A percentile compares a stretch with the other conserved stretches of the same genome.
Evolutionary conservation across 2,329 filamentous ascomycete species (phyloP).

Genomic region (Berkeleyomyces basicola): DNA sequence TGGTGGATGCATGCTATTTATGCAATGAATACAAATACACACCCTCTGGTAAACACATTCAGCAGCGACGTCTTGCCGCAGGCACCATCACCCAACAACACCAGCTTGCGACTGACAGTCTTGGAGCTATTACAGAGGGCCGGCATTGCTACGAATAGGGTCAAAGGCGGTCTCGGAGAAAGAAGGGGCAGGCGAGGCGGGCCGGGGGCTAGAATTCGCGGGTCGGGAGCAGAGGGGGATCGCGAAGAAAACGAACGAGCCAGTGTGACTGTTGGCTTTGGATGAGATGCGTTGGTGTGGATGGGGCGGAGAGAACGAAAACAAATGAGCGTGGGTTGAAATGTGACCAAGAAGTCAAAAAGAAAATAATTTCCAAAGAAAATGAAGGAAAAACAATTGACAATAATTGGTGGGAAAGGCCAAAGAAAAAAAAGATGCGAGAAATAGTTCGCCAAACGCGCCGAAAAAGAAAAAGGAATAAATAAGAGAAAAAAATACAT

Average conservation of each 20-base stretch:
- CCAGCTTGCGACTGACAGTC: conserved; percentile 90
- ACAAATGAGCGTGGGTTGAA: conserved; percentile 5
- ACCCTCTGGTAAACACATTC: conserved; percentile 98
- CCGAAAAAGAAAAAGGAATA: neutral
- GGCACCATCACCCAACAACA: conserved; percentile 86
- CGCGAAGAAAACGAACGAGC: neutral
- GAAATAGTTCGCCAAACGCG: neutral
- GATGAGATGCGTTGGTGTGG: neutral
- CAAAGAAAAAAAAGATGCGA: neutral
- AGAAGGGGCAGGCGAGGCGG: too few species aligned
- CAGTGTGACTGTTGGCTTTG: neutral
- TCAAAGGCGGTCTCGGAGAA: neutral
- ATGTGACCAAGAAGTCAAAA: neutral
- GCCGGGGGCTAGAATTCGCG: too few species aligned
- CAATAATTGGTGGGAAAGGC: neutral
- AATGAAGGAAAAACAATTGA: neutral
- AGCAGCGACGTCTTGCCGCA: conserved; percentile 93
- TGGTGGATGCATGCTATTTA: conserved; percentile 1
- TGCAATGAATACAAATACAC: conserved; percentile 19
- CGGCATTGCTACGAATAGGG: conserved; percentile 13
- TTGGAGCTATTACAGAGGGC: conserved; percentile 53
- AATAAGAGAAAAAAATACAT: neutral
- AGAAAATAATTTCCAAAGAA: neutral
- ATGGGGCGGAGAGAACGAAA: neutral
- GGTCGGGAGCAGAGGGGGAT: neutral